phyloP scores from a whole-genome alignment of 495 filamentous ascomycete species.

The Aspergillus nidulans region DNA sequence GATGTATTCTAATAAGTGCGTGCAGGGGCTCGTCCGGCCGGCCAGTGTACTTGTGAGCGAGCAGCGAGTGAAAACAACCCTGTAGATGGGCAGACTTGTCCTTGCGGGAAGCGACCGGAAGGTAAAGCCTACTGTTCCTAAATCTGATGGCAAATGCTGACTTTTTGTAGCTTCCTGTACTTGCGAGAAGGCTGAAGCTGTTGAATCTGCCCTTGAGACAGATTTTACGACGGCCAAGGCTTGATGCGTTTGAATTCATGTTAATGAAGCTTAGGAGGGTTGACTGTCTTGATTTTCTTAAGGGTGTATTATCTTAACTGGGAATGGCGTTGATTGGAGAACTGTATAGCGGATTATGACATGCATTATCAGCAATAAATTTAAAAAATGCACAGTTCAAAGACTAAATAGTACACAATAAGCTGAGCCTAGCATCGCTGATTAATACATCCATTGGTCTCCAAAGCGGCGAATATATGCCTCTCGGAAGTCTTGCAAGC shows the following conservation, averaged over 20 bases:
- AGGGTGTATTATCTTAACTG: background rate
- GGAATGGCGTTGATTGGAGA: constrained; percentile 5
- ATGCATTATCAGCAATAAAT: background rate
- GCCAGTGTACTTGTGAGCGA: constrained; percentile 78
- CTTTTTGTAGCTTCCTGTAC: constrained; percentile 63
- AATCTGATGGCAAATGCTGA: background rate
- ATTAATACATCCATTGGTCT: constrained; percentile 17
- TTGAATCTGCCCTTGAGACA: constrained; percentile 50
- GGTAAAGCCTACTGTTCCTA: constrained; percentile 42
- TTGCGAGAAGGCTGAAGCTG: constrained; percentile 67
- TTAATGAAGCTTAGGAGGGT: background rate
- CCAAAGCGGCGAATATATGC: constrained; percentile 33
- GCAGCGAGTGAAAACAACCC: constrained; percentile 65
- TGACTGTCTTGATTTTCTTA: constrained; percentile 7
- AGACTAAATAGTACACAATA: background rate
- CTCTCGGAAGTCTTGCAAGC: constrained; percentile 44
- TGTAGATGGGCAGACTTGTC: constrained; percentile 57
- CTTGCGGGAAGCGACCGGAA: constrained; percentile 70
- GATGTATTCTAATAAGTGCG: background rate
- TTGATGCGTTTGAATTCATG: constrained; percentile 6
- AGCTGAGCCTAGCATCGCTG: background rate
- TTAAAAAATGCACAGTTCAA: background rate
- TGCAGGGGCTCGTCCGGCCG: constrained; percentile 63
- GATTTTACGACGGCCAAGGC: constrained; percentile 72
- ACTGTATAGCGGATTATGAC: constrained; percentile 2